These are phyloP conservation scores for Rhodamnia argentea DNA, from an alignment of 345 rosid genomes.

Conservation along the genomic window DNA sequence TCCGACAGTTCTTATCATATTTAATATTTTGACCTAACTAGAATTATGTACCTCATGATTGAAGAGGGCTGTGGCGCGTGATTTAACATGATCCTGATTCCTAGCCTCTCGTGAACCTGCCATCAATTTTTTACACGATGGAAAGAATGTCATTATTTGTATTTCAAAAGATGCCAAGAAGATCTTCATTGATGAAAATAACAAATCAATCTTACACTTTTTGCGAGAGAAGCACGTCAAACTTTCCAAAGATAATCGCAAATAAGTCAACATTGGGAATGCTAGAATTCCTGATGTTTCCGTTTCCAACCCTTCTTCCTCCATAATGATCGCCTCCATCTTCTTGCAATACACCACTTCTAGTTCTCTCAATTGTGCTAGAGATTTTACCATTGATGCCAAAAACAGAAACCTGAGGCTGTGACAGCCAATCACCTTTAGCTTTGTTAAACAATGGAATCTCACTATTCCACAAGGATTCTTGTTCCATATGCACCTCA, in stretches of 20 bases:
- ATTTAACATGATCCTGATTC: accelerated
- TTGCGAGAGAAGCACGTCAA: too few species aligned
- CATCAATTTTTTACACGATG: background rate
- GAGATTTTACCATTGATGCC: too few species aligned
- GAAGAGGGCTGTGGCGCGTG: accelerated
- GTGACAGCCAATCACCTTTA: background rate
- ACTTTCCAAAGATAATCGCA: too few species aligned
- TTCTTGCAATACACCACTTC: too few species aligned
- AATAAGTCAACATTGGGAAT: too few species aligned
- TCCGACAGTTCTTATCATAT: background rate
- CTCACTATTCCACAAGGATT: background rate
- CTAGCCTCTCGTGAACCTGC: accelerated
- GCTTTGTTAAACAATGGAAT: background rate
- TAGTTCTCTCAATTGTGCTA: too few species aligned
- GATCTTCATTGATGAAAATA: accelerated
- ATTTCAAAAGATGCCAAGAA: background rate
- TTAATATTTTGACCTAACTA: background rate
- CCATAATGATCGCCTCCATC: too few species aligned
- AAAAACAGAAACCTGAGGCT: too few species aligned
- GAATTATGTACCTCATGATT: background rate
- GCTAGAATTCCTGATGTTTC: too few species aligned
- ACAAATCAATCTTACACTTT: background rate
- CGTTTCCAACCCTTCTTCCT: too few species aligned
- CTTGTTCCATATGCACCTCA: background rate
- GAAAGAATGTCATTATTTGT: background rate